Conservation (phyloP, 2,329 filamentous ascomycete species). For the Lachnellula arida region DNA sequence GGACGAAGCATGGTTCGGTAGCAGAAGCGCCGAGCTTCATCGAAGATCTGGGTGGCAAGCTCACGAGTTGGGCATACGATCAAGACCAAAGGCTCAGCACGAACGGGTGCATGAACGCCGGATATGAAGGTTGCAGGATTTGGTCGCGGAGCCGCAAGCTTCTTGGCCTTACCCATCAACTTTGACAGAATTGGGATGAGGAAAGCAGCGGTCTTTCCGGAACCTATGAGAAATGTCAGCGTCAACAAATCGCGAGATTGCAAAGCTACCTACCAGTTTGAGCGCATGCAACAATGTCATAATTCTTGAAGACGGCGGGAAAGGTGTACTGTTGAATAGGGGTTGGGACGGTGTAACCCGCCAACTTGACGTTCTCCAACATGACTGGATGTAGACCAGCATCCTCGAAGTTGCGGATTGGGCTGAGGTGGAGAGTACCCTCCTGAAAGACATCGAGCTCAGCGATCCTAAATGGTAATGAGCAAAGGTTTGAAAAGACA, state of each 20-base stretch:
- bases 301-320: constrained; percentile 68
- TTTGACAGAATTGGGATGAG: constrained; percentile 83
- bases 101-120: constrained; percentile 44
- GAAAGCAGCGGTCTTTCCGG: constrained; percentile 93
- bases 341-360: constrained; percentile 68
- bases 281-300: constrained; percentile 83
- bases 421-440: constrained; percentile 46
- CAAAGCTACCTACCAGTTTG: constrained; percentile 71
- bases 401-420: constrained; percentile 58
- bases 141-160: constrained; percentile 73
- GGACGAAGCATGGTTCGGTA: constrained; percentile 94
- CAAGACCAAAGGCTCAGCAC: constrained; percentile 83
- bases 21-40: constrained; percentile 86
- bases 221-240: constrained; percentile 53
- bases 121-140: constrained; percentile 53
- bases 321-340: constrained; percentile 85
- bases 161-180: constrained; percentile 93
- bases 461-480: constrained; percentile 43
- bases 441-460: constrained; percentile 54
- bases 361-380: constrained; percentile 69
- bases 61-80: constrained; percentile 85
- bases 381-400: constrained; percentile 84
- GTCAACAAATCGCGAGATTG: constrained; percentile 3
- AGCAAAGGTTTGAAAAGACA: constrained; percentile 12
- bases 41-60: constrained; percentile 90